Evolutionary conservation across 306 rosid species (phyloP).

Genomic region (Rosa multiflora): DNA sequence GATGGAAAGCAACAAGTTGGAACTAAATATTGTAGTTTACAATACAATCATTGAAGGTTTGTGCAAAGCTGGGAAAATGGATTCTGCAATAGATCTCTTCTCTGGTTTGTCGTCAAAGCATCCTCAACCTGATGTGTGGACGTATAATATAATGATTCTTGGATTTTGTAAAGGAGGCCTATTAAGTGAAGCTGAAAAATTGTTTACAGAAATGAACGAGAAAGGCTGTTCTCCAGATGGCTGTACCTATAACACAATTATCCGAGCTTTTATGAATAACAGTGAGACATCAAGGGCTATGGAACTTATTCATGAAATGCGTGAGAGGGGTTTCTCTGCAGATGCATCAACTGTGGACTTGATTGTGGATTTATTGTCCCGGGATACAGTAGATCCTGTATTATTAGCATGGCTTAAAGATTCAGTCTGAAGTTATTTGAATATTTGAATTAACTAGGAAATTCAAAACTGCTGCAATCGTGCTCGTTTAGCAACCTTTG

Average conservation of each 20-base stretch:
- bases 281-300: not conserved
- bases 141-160: not conserved
- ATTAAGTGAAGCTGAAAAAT: not conserved
- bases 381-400: not conserved
- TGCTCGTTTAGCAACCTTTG: no score
- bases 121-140: not conserved
- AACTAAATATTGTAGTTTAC: not conserved
- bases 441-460: no score
- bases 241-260: not conserved
- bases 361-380: no score
- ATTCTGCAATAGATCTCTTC: not conserved
- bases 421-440: not conserved
- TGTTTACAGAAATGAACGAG: not conserved
- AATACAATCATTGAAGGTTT: not conserved
- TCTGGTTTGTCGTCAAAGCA: not conserved
- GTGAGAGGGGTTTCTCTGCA: not conserved
- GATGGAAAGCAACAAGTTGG: not conserved
- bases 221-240: not conserved
- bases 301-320: not conserved
- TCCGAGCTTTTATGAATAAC: not conserved
- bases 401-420: not conserved
- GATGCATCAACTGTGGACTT: not conserved
- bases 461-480: no score
- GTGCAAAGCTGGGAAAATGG: not conserved
- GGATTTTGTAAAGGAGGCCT: not conserved